Evolutionary conservation across 208 protist species (phyloP), one percentile per base, ranked within the genome.

Genomic region (Trypanosoma caninum): DNA sequence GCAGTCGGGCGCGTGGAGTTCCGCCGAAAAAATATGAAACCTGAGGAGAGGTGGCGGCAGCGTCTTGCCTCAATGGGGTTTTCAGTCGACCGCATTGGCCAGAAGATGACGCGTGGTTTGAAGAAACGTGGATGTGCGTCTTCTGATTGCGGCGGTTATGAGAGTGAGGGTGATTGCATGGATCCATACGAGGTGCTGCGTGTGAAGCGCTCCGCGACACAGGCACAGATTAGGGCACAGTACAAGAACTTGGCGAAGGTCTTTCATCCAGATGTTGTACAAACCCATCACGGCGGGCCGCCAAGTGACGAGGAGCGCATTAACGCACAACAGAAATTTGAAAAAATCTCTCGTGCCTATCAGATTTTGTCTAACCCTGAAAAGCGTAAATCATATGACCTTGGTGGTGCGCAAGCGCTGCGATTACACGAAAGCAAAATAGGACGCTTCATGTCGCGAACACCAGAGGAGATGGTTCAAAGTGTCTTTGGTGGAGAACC

Each of bases 241-340:
- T 94, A 92, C 70, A 94, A 92, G 67, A 89, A 84, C 59, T 76
- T 94, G 3, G 88, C 88, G 20, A 90, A 87, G 76, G 66, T 92
- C 10, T 92, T 90, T 60, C 88, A 94, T 59, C 88, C 88, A 9
- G 88, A 94, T 56, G 80, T 87, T n/a, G 75, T 61, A 10, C 71
- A 78, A 58, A 71, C 66, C 37, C 65, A 40, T 35, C 46, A 69
- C 42, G 61, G 64, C 23, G 60, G 60, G 1, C 42, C 58, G 11
- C 59, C 69, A 25, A 72, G 52, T 23, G 77, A 68, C 0, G 54
- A 76, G 51, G 79, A 94, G 69, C 63, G 75, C 30, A 50, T 31
- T 0, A 55, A 71, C 18, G 69, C 79, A 25, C 77, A 89, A 60
- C 44, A 31, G 50, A 88, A 80, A 69, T 94, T 94, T 68, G 81